Base-by-base conservation (phyloP, 2,329 filamentous ascomycete species). In the Aureobasidium sp. region DNA sequence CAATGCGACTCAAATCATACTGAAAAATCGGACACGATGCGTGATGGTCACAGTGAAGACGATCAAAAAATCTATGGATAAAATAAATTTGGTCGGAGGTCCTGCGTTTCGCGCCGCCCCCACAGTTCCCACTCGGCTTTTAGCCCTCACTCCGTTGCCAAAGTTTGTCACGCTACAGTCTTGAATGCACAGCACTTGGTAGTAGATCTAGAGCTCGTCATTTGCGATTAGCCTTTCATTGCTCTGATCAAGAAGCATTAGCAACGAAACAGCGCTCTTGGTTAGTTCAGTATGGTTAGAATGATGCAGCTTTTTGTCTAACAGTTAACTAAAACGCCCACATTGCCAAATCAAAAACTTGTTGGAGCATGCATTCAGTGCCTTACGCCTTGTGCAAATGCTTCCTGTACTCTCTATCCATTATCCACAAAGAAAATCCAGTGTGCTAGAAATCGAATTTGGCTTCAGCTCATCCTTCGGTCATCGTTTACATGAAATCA, bases 401-500 rank as follows among this genome's bases (percentile, higher is more conserved):
- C 43, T 39, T 29, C 43, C 15, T 48, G 27, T 26, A 50, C 57
- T 51, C 36, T 41, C 46, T 51, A 50, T 43, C 44, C 34, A 59
- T 59, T 48, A 41, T 37, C 43, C 44, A 51, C 57, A 51, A 51
- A 48, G 24, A 34, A 57, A 48, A 59, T 26, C 43, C 43, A 34
- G 13, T 48, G 55, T 34, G 20, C 26, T 37, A 24, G 29, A 37
- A 37, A 17, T 36, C 39, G 17, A 17, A 34, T 27, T 46, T 34
- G 37, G 39, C 36, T 55, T 26, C 41, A 13, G 27, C 12, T 59
- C 32, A 10, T n/a, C 27, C n/a, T 26, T 37, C 43, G 27, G 27
- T 41, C 39, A 34, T 57, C 27, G 59, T 63, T 87, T 83, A 89
- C 86, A 89, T 89, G 70, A 89, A 89, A 74, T 89, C 86, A 68